Base-by-base conservation (phyloP, 2,329 filamentous ascomycete species). In the Sporothrix mexicana region DNA sequence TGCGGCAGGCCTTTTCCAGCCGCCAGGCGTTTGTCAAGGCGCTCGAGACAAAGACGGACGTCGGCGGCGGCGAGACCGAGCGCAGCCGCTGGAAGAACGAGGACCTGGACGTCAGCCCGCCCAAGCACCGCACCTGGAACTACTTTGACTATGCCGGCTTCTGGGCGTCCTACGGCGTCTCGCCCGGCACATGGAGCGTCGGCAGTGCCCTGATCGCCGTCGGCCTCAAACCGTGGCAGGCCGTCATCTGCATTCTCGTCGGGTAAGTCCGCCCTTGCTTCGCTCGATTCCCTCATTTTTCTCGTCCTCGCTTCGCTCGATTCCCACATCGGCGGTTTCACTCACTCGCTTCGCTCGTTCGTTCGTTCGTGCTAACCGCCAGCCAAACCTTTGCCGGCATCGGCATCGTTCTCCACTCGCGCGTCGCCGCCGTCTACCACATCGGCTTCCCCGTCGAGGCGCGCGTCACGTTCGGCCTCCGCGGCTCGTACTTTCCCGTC, bases 401-500 rank as follows among this genome's bases (percentile, higher is more conserved):
- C 23, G 68, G 68, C 20, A 12, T 59, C 3, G 68, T 70, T 13
- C n/a, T 70, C 12, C 68, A 70, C 68, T 70, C 53, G n/a, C 51
- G 68, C 6, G 20, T 45, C 6, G 68, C 68, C 17, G 53, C 68
- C 68, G 68, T 70, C 47, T 70, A 70, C 20, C 68, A 70, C 36
- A 61, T 70, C 53, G 68, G 68, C n/a, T 70, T 70, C 53, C 68
- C 68, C 12, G 53, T 70, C 5, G 53, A 70, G 53, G 47, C 36
- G 13, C 68, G 68, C 30, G 36, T 70, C 36, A 70, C 68, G 0
- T 70, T 70, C 20, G 43, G 69, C 1, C 36, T 70, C 12, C 20
- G 41, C 12, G 94, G 94, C 0, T 91, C 90, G 74, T 80, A 80
- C 76, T 85, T 83, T 81, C 83, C 83, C 1, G 80, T 79, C 9